Evolutionary conservation across 2,329 filamentous ascomycete genomes (phyloP).

Genomic region (Drechslerella coelobrocha): DNA sequence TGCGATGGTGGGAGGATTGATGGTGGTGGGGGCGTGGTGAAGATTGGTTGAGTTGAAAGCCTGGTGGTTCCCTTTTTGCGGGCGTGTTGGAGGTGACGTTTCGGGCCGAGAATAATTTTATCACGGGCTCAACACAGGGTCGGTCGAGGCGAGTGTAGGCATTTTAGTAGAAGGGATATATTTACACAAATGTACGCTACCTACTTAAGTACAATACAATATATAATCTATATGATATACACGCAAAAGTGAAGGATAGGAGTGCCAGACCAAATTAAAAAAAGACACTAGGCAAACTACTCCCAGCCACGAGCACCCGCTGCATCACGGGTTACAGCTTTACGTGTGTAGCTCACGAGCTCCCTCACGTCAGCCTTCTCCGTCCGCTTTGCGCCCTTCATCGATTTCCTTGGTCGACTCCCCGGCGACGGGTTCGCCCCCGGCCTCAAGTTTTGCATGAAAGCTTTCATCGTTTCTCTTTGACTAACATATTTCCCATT

Average conservation of each 20-base stretch:
- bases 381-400: slow-evolving; percentile 55
- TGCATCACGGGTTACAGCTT: too few relatives aligned
- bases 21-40: slow-evolving; percentile 16
- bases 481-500: slow-evolving; percentile 43
- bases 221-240: too few relatives aligned
- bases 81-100: slow-evolving; percentile 34
- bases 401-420: slow-evolving; percentile 24
- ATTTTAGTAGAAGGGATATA: too few relatives aligned
- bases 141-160: too few relatives aligned
- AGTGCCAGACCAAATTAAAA: too few relatives aligned
- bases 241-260: too few relatives aligned
- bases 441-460: slow-evolving; percentile 46
- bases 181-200: too few relatives aligned
- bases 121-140: slow-evolving; percentile 41
- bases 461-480: slow-evolving; percentile 52
- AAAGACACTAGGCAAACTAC: too few relatives aligned
- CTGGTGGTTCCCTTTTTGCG: slow-evolving; percentile 1
- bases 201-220: too few relatives aligned
- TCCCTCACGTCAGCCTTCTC: slow-evolving; percentile 26
- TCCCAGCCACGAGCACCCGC: too few relatives aligned
- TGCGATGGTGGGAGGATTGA: slow-evolving; percentile 12
- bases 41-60: slow-evolving; percentile 11
- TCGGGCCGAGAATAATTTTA: slow-evolving; percentile 34
- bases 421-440: slow-evolving; percentile 40
- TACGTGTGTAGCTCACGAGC: too few relatives aligned